Evolutionary conservation across 2,329 filamentous ascomycete genomes (phyloP).

Genomic region (Zelopaecilomyces penicillatus): DNA sequence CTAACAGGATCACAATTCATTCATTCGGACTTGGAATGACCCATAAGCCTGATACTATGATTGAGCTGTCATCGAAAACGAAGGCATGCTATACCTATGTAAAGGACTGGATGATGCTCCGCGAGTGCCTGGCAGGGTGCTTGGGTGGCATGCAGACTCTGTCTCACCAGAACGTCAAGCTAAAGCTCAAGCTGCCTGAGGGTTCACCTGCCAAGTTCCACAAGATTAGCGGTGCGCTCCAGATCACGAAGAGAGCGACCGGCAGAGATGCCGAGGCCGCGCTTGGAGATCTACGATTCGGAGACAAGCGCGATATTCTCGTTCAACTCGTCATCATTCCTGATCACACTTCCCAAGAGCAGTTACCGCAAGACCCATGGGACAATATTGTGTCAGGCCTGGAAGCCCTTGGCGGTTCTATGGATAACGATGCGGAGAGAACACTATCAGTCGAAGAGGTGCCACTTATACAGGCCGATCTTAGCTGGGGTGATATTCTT

Average conservation of each 20-base stretch:
- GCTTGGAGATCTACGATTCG: constrained; percentile 85
- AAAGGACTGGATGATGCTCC: constrained; percentile 99
- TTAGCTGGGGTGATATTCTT: constrained; percentile 87
- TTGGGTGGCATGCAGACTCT: constrained; percentile 84
- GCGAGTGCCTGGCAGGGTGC: constrained; percentile 90
- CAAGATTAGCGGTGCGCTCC: constrained; percentile 92
- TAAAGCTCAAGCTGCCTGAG: constrained; percentile 88
- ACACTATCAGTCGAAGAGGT: constrained; percentile 85
- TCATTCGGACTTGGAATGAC: constrained; percentile 95
- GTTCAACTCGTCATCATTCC: constrained; percentile 90
- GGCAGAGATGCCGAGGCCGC: constrained; percentile 90
- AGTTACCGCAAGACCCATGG: constrained; percentile 89
- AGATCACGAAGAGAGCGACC: constrained; percentile 92
- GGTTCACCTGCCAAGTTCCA: constrained; percentile 97
- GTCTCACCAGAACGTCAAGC: constrained; percentile 96
- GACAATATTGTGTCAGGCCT: constrained; percentile 93
- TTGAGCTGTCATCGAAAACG: constrained; percentile 87
- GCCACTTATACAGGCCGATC: constrained; percentile 87
- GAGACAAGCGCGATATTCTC: constrained; percentile 87
- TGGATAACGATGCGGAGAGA: constrained; percentile 79
- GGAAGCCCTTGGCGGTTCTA: constrained; percentile 80
- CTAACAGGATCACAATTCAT: constrained; percentile 76
- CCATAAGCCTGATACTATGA: constrained; percentile 98
- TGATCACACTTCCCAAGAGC: constrained; percentile 73
- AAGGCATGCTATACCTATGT: constrained; percentile 98